Conservation (phyloP, 495 filamentous ascomycete species). For the Daldinia caldariorum region DNA sequence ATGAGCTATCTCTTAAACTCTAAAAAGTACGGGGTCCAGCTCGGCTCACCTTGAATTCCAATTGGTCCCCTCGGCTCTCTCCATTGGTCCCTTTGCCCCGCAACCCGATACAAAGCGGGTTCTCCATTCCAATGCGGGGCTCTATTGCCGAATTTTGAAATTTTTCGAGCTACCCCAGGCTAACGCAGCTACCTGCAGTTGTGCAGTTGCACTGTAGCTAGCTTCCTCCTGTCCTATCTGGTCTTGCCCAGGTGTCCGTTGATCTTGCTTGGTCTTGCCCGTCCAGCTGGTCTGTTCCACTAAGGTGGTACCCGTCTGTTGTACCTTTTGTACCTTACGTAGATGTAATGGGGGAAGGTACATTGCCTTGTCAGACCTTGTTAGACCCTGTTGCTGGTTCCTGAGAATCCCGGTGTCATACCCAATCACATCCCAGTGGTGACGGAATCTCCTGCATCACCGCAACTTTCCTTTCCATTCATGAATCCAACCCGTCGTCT, state of each 20-base stretch:
- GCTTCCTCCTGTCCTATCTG: background rate
- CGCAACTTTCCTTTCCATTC: constrained; percentile 35
- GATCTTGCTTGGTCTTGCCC: too few species aligned
- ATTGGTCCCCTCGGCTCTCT: constrained; percentile 3
- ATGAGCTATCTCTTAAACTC: too few species aligned
- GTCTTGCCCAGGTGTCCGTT: too few species aligned
- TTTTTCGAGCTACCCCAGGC: constrained; percentile 33
- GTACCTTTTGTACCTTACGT: background rate
- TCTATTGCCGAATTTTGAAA: constrained; percentile 30
- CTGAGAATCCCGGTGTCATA: constrained; percentile 41
- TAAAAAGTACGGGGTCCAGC: constrained; percentile 8
- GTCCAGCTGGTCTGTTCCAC: too few species aligned
- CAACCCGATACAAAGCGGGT: constrained; percentile 31
- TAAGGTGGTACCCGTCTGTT: background rate
- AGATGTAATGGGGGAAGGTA: constrained; percentile 1
- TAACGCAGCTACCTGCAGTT: constrained; percentile 6
- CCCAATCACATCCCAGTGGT: constrained; percentile 28
- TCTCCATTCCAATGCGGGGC: constrained; percentile 37
- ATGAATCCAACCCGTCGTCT: constrained; percentile 12
- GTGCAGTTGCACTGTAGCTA: constrained; percentile 8
- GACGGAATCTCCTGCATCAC: constrained; percentile 47
- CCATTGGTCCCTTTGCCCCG: constrained; percentile 23
- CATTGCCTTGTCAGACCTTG: constrained; percentile 4
- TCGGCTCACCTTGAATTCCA: background rate
- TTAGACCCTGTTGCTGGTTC: constrained; percentile 36